Evolutionary conservation across 2,329 filamentous ascomycete species (phyloP).

Genomic region (Pseudocercospora crystallina): DNA sequence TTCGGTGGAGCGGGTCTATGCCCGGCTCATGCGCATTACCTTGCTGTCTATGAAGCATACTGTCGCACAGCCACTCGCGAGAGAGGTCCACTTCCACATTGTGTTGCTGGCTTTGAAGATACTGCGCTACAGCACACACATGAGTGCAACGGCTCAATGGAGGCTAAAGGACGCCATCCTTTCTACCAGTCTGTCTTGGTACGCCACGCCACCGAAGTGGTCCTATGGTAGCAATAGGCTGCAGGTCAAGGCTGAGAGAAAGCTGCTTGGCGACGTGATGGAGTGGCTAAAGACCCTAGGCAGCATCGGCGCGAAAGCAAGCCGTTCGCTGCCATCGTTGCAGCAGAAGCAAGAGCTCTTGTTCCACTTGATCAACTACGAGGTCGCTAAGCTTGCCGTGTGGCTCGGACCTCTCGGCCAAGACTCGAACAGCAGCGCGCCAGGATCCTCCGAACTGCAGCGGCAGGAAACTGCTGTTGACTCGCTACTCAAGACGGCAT

Average conservation of each 20-base stretch:
- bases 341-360: constrained; percentile 82
- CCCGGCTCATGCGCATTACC: constrained; percentile 76
- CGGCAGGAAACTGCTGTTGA: constrained; percentile 38
- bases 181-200: constrained; percentile 86
- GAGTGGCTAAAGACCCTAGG: constrained; percentile 64
- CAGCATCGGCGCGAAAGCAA: constrained; percentile 53
- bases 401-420: constrained; percentile 83
- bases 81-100: constrained; percentile 89
- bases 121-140: constrained; percentile 66
- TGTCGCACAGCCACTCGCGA: constrained; percentile 77
- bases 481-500: constrained; percentile 76
- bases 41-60: constrained; percentile 71
- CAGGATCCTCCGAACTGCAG: constrained; percentile 38
- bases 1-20: constrained; percentile 78
- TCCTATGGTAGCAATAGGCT: constrained; percentile 92
- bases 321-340: constrained; percentile 62
- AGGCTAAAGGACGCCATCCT: constrained; percentile 85
- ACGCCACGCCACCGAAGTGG: constrained; percentile 78
- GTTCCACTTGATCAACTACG: constrained; percentile 75
- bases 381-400: constrained; percentile 77
- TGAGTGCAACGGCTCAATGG: constrained; percentile 69
- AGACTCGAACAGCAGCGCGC: constrained; percentile 40
- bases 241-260: constrained; percentile 89
- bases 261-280: constrained; percentile 74
- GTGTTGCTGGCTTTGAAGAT: constrained; percentile 79